A percentile compares a stretch with the other conserved stretches of the same genome.
Conservation (phyloP, 2,329 filamentous ascomycete species). For the Fusarium circinatum region DNA sequence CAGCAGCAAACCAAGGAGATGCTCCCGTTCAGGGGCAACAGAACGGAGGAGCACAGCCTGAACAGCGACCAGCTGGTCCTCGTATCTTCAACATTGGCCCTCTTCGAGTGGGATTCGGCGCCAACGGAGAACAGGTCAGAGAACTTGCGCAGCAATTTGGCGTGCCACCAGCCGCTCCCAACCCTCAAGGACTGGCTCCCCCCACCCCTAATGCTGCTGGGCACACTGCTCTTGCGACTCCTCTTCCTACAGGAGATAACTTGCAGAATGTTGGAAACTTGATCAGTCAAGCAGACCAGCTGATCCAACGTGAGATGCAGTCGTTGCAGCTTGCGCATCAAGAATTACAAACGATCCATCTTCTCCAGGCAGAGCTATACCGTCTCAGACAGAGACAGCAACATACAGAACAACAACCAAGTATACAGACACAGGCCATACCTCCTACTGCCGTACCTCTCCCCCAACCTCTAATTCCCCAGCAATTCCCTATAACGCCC, state of each 20-base stretch:
- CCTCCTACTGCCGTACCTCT: conserved; percentile 15
- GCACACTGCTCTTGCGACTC: conserved; percentile 29
- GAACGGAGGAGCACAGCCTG: conserved; percentile 38
- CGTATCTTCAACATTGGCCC: conserved; percentile 79
- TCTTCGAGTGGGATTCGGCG: conserved; percentile 79
- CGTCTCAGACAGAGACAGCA: conserved; percentile 68
- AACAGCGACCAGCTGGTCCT: conserved; percentile 53
- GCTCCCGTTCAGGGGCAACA: conserved; percentile 36
- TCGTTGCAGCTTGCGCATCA: conserved; percentile 70
- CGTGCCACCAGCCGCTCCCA: conserved; percentile 48
- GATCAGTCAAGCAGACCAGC: conserved; percentile 73
- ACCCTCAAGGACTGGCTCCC: conserved; percentile 38
- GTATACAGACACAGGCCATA: conserved; percentile 23
- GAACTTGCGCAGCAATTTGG: conserved; percentile 74
- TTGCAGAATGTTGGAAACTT: conserved; percentile 65
- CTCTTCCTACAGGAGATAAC: conserved; percentile 44
- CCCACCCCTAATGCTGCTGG: conserved; percentile 31
- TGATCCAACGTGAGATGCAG: conserved; percentile 74
- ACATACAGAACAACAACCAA: conserved; percentile 44
- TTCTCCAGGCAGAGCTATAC: conserved; percentile 73
- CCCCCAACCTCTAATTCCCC: conserved; percentile 23
- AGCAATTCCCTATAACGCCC: conserved; percentile 25
- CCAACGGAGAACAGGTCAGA: conserved; percentile 72
- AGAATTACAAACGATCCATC: conserved; percentile 74
- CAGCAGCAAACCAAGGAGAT: conserved; percentile 37